Conservation (phyloP, 2,329 filamentous ascomycete species). For the Cladosporium colombiae region DNA sequence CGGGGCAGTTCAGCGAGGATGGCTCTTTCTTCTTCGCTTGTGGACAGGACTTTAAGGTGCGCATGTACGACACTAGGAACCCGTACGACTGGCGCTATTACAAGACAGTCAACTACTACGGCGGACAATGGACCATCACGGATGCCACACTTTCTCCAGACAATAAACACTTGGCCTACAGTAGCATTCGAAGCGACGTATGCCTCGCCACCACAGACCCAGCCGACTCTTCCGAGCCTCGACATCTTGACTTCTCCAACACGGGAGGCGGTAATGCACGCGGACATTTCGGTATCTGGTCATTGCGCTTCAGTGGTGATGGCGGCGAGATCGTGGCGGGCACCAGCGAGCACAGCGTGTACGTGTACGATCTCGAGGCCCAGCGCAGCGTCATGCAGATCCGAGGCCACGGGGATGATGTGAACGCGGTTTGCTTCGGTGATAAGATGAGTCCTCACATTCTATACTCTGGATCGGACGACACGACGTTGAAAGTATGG, state of each 20-base stretch:
- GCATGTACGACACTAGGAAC: slow-evolving; percentile 97
- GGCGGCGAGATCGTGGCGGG: slow-evolving; percentile 88
- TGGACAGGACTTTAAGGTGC: slow-evolving; percentile 88
- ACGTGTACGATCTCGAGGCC: slow-evolving; percentile 90
- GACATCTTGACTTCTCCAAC: slow-evolving; percentile 71
- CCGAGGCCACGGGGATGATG: slow-evolving; percentile 78
- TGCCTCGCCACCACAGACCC: slow-evolving; percentile 87
- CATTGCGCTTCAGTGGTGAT: slow-evolving; percentile 87
- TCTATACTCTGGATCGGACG: slow-evolving; percentile 92
- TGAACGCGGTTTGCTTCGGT: slow-evolving; percentile 95
- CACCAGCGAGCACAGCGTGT: slow-evolving; percentile 74
- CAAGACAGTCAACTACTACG: slow-evolving; percentile 89
- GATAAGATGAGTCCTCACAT: slow-evolving; percentile 88
- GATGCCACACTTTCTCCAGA: slow-evolving; percentile 89
- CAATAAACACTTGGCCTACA: slow-evolving; percentile 89
- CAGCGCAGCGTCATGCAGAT: slow-evolving; percentile 73
- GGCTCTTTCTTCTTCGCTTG: slow-evolving; percentile 96
- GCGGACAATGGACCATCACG: slow-evolving; percentile 92
- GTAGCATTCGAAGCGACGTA: slow-evolving; percentile 80
- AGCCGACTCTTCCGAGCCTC: slow-evolving; percentile 75
- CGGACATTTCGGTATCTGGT: slow-evolving; percentile 64
- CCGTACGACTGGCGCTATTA: slow-evolving; percentile 96
- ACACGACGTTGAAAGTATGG: slow-evolving; percentile 94
- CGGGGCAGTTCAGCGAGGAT: slow-evolving; percentile 93
- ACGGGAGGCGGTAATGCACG: slow-evolving; percentile 42